Evolutionary conservation across 345 rosid species (phyloP).

Genomic region (Linum tenue): DNA sequence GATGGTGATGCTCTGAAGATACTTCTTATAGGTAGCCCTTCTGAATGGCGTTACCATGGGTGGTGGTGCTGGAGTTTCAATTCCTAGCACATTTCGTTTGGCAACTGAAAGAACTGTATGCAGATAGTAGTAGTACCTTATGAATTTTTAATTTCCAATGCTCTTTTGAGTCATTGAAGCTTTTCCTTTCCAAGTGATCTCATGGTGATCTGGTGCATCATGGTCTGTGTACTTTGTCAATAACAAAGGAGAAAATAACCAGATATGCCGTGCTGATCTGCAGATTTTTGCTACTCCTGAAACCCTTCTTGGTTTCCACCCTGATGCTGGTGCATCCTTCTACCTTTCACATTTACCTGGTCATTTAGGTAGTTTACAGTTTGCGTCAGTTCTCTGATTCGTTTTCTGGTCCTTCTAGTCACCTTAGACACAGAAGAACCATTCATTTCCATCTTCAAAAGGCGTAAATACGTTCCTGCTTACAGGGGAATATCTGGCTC

Average conservation of each 20-base stretch:
- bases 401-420: background rate
- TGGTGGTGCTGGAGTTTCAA: conserved; percentile 90
- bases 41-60: conserved; percentile 92
- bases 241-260: background rate
- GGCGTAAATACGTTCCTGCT: background rate
- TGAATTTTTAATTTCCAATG: too few relatives aligned
- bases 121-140: background rate
- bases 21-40: conserved; percentile 54
- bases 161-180: too few relatives aligned
- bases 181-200: too few relatives aligned
- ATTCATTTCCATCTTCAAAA: background rate
- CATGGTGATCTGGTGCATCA: too few relatives aligned
- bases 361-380: conserved; percentile 48
- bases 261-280: conserved; percentile 3
- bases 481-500: conserved; percentile 86
- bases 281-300: conserved; percentile 97
- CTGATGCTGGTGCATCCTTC: conserved; percentile 97
- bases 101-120: conserved; percentile 82
- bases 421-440: background rate
- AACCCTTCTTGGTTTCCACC: conserved; percentile 86
- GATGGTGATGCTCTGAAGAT: background rate
- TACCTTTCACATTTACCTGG: conserved; percentile 80
- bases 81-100: conserved; percentile 76
- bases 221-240: too few relatives aligned
- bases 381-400: background rate